Evolutionary conservation across 148 eudicot genomes (phyloP), one percentile per base, ranked within the genome.

Genomic region (Salicornia ramosissima): DNA sequence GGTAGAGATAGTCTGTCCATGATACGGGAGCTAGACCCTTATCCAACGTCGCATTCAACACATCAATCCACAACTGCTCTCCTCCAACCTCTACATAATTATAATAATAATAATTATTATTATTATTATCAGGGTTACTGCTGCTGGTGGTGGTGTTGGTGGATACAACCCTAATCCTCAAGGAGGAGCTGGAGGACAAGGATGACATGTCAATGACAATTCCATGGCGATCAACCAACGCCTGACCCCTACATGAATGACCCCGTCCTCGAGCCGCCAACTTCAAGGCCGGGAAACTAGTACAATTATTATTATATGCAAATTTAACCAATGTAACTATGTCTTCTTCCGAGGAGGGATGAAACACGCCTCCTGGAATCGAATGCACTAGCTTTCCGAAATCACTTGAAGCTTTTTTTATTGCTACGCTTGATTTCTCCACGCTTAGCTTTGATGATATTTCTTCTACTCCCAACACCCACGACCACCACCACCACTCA

Each of bases 1-100:
- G 72, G 71, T 88, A 87, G 77, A 93, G 74, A 82, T 90, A 93
- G 65, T 93, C 96, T 0, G 98, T 93, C 98, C 98, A 93, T 0
- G 98, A 88, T 10, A 84, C 85, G 0, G 98, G 96, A 33, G 96
- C 89, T 19, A 90, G 78, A 0, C 92, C 98, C 51, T 83, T 74
- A 53, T 77, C 80, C 39, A 90, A 68, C 0, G 89, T 79, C 7
- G 73, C 79, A 18, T 28, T 63, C 53, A 93, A 74, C 40, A 93
- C 92, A 74, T 93, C 92, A 2, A 88, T 83, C 98, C 98, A 93
- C 8, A 93, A 74, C 45, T 86, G 81, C 7, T 81, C 96, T 8
- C 92, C 98, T 11, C 92, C 87, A 19, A 85, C 88, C 75, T 92
- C 98, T 3, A 79, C 89, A 61, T 80, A 57, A 61, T 80, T 47